Base-by-base conservation (phyloP, 306 rosid genomes). In the Quillaja saponaria region DNA sequence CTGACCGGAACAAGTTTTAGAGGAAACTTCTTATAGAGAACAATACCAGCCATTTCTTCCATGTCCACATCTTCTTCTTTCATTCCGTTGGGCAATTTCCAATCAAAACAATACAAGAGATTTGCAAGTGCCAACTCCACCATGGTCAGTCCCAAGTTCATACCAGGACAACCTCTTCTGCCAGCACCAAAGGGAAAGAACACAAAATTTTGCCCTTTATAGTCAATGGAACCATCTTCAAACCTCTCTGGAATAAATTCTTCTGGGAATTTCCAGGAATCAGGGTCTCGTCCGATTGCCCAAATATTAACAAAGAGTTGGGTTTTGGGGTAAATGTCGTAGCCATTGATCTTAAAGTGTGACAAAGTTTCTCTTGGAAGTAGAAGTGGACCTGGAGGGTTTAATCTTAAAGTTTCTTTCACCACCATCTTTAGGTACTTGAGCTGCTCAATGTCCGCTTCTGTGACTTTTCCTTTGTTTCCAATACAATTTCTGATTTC, bases 171-270 rank as follows among this genome's bases (percentile, higher is more conserved):
- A 25, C 31, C 31, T 25, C 31, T 25, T 25, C 31, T 25, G 2
- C 31, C 31, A 25, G 31, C 2, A 25, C 31, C 31, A 25, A 25
- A 25, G 31, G 31, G 31, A 2, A 25, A 25, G 31, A 25, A 4
- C 31, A 1, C 31, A 25, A 1, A 25, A 25, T 25, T 25, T 25
- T 25, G 31, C 31, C 31, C 31, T 1, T 25, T 25, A 4, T 1
- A 25, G 4, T 25, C 31, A 25, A 25, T 25, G 31, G 31, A 25
- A 1, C 4, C 31, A 25, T 25, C 31, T 25, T 25, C 31, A 25
- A 25, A 25, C 73, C 84, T 0, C 84, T 86, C 28, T 80, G 86
- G 88, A 34, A 42, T 18, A 66, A 85, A 82, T 44, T 80, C 82
- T 8, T 76, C 68, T 13, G 85, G 85, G 10, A 66, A 17, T n/a